phyloP scores from a whole-genome alignment of 2,329 filamentous ascomycete genomes.

The Penicillium digitatum region DNA sequence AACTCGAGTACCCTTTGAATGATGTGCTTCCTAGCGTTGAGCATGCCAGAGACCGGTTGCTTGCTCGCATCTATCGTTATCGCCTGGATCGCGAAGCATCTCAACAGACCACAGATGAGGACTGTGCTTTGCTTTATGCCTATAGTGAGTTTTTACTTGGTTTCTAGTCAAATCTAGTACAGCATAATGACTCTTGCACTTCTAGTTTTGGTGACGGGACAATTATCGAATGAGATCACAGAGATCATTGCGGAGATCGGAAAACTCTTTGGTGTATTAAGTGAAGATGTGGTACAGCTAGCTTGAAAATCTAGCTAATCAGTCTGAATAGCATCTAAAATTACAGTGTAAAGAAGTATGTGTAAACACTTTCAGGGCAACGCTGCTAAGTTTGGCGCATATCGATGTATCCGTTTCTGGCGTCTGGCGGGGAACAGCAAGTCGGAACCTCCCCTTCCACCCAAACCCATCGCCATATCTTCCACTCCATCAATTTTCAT shows the following conservation, averaged over 20 bases:
- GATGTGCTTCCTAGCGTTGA: constrained; percentile 82
- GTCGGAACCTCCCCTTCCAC: constrained; percentile 28
- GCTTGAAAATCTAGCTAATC: constrained; percentile 33
- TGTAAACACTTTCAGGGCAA: constrained; percentile 29
- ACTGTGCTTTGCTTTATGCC: constrained; percentile 89
- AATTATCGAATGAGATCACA: constrained; percentile 54
- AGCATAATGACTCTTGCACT: constrained; percentile 2
- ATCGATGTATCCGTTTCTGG: constrained; percentile 22
- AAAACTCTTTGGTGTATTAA: constrained; percentile 57
- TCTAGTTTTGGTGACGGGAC: constrained; percentile 59
- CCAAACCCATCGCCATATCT: constrained; percentile 26
- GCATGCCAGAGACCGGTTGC: constrained; percentile 71
- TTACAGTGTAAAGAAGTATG: background rate
- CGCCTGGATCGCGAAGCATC: constrained; percentile 61
- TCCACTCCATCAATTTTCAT: constrained; percentile 22
- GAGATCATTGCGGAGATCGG: constrained; percentile 55
- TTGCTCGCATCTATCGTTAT: constrained; percentile 86
- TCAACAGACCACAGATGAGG: constrained; percentile 50
- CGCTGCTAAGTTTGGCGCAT: constrained; percentile 9
- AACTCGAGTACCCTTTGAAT: constrained; percentile 88
- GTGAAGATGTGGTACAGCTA: constrained; percentile 59
- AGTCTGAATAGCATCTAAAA: background rate
- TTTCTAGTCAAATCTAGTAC: background rate
- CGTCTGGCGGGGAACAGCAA: constrained; percentile 29
- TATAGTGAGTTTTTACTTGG: constrained; percentile 57